Conservation (phyloP, 768 basidiomycete genomes). For the Cubamyces sp. region DNA sequence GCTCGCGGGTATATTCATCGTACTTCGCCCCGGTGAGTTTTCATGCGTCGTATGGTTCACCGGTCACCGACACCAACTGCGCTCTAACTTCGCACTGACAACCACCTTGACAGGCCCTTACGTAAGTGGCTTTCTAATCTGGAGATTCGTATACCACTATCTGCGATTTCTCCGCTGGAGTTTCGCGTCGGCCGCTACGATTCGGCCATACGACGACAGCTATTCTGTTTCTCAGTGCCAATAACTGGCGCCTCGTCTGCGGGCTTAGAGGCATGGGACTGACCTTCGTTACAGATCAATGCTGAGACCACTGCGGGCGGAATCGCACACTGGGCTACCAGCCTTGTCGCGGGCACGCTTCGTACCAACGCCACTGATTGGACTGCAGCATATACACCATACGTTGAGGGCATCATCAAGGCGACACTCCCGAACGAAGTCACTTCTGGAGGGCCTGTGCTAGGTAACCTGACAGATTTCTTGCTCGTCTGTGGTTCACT, state of each 20-base stretch:
- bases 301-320: constrained; percentile 84
- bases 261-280: neutral
- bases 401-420: constrained; percentile 67
- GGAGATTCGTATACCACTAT: too few species aligned
- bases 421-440: constrained; percentile 70
- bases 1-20: constrained; percentile 75
- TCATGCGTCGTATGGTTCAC: too few species aligned
- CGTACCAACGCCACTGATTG: constrained; percentile 80
- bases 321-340: constrained; percentile 70
- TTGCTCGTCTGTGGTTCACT: neutral
- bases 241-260: too few species aligned
- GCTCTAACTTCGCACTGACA: neutral
- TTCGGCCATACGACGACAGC: too few species aligned
- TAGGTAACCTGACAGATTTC: constrained; percentile 48
- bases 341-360: constrained; percentile 62
- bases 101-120: constrained; percentile 28
- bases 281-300: constrained; percentile 58
- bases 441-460: constrained; percentile 72
- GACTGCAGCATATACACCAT: constrained; percentile 70
- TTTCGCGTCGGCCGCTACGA: too few species aligned
- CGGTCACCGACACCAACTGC: neutral
- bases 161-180: too few species aligned
- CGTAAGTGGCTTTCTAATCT: constrained; percentile 28
- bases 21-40: constrained; percentile 73
- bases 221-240: too few species aligned